Conservation (phyloP, 306 rosid genomes). For the Glycine soja region DNA sequence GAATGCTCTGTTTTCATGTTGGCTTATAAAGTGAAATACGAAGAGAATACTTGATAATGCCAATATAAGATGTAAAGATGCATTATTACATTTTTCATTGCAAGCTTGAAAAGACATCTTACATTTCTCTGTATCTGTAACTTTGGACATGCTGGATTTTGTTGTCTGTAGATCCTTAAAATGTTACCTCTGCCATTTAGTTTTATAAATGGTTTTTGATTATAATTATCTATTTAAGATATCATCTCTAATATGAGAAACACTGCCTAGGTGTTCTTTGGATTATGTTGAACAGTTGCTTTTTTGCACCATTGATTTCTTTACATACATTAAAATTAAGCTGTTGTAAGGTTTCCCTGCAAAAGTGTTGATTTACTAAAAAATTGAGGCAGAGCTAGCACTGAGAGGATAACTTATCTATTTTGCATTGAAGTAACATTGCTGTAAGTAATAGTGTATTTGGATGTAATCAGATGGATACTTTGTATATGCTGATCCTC, state of each 20-base stretch:
- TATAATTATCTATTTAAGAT: not conserved
- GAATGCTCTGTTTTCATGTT: no score
- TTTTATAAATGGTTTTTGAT: not conserved
- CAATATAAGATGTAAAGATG: not conserved
- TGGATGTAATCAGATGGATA: not conserved
- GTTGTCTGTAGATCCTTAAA: not conserved
- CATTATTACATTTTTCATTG: slow-evolving; percentile 14
- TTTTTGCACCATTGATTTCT: not conserved
- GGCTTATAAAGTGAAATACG: not conserved
- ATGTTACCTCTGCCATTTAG: not conserved
- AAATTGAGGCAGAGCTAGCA: not conserved
- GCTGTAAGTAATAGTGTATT: not conserved
- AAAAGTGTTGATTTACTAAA: not conserved
- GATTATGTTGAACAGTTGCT: not conserved
- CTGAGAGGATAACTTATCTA: not conserved
- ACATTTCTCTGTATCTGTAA: slow-evolving; percentile 6
- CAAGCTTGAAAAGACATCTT: not conserved
- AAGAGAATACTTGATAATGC: not conserved
- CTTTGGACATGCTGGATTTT: not conserved
- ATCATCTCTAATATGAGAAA: not conserved
- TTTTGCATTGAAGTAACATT: not conserved
- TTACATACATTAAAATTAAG: not conserved
- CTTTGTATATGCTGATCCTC: not conserved
- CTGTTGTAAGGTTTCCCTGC: not conserved
- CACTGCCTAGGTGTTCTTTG: not conserved